Evolutionary conservation across 1,284 basidiomycete species (phyloP), one percentile per base, ranked within the genome.

Genomic region (Paramarasmius palmivorus): DNA sequence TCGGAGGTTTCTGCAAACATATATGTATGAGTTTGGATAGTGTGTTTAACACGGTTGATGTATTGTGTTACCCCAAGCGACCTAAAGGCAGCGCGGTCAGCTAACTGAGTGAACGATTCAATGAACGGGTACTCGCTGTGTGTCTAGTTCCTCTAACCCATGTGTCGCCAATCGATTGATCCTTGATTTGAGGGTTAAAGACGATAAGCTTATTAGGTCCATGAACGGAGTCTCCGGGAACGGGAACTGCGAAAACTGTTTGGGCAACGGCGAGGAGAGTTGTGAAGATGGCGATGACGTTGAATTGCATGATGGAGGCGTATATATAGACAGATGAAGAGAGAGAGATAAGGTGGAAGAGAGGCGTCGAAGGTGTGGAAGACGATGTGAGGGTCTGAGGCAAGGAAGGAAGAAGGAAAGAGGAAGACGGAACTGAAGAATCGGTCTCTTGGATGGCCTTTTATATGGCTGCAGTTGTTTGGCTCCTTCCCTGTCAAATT

Each of bases 31-130:
- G 6, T 50, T 10, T 42, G 32, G 12, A 22, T 26, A 45, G n/a
- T 14, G 29, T 35, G 19, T 17, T 22, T 6, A 15, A 17, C 2
- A 25, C 14, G 14, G 29, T 36, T 26, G n/a, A 22, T 3, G 2
- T 17, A 38, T 3, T 32, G 9, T 10, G 34, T 34, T 41, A 53
- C 52, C 39, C 53, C 53, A 54, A 14, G 46, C 42, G 39, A 54
- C 44, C 53, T 54, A 10, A 17, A 40, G 17, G 20, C 32, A 1
- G 23, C 37, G 26, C 10, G 15, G 25, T 9, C 25, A 44, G 23
- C 32, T 26, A 46, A n/a, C 19, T 12, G 29, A 32, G 15, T 14
- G 14, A 32, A 23, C 44, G 17, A 46, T 2, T 26, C 19, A 17
- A 29, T 8, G 2, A 46, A 26, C 12, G 29, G 22, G 9, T 14